Percentiles rank a stretch among this genome's conserved stretches.
phyloP scores from a whole-genome alignment of 371 early-diverging fungal species.

The Polyrhizophydium stewartii region DNA sequence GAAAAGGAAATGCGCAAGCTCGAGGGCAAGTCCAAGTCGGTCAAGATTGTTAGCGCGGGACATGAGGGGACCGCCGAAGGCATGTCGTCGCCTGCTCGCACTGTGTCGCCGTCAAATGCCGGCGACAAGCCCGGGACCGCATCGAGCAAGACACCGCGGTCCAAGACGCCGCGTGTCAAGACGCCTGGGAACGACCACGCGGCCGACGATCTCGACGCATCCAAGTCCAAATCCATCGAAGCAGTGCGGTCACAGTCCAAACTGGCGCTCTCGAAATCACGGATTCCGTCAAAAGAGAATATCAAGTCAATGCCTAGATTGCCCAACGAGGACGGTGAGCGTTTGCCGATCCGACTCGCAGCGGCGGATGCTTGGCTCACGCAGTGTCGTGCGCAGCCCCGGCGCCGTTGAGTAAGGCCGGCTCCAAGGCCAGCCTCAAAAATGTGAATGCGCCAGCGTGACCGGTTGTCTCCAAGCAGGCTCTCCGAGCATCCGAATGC shows the following conservation, averaged over 20 bases:
- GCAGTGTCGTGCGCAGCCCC: too few species aligned
- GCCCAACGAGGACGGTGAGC: too few species aligned
- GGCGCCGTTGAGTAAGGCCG: too few species aligned
- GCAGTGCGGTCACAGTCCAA: background rate
- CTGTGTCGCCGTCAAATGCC: background rate
- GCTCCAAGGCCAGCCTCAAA: too few species aligned
- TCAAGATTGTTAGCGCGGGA: conserved; percentile 2
- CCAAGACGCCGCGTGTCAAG: background rate
- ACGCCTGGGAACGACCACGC: background rate
- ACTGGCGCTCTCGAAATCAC: background rate
- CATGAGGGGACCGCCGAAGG: background rate
- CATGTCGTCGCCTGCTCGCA: background rate
- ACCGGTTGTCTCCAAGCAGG: too few species aligned
- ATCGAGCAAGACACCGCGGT: background rate
- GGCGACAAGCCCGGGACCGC: background rate
- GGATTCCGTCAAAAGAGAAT: background rate
- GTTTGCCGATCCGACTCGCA: too few species aligned
- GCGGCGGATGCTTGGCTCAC: too few species aligned
- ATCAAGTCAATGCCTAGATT: too few species aligned
- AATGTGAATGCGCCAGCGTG: too few species aligned
- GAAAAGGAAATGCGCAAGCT: conserved; percentile 1
- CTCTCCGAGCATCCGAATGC: too few species aligned
- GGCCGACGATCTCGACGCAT: background rate
- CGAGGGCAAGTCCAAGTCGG: background rate
- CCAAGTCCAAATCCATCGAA: background rate